Evolutionary conservation across 2,329 filamentous ascomycete genomes (phyloP).

Genomic region (Xylariaceae sp.): DNA sequence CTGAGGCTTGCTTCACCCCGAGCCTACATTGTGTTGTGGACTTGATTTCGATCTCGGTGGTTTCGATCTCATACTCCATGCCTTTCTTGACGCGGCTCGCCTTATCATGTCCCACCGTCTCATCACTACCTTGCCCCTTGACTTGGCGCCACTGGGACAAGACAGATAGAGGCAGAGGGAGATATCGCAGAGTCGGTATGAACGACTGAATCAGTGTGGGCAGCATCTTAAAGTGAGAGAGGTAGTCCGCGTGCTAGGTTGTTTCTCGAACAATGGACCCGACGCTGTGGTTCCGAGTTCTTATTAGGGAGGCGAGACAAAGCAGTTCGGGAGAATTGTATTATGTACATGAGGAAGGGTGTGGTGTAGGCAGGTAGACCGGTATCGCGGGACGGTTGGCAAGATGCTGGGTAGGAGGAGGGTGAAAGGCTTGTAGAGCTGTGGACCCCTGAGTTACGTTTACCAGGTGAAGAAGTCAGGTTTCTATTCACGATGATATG

Average conservation of each 20-base stretch:
- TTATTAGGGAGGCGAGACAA: no score
- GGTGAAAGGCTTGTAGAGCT: neutral
- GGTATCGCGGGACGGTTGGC: neutral
- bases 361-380: no score
- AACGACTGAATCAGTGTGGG: conserved; percentile 48
- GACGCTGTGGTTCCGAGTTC: neutral
- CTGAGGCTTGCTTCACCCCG: conserved; percentile 7
- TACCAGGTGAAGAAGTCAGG: no score
- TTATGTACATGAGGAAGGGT: neutral
- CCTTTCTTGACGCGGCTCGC: conserved; percentile 9
- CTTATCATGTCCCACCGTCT: conserved; percentile 15
- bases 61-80: neutral
- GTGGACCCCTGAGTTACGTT: no score
- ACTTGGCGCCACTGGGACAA: no score
- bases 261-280: neutral
- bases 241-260: no score
- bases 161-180: no score
- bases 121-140: conserved; percentile 4
- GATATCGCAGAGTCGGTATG: conserved; percentile 46
- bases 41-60: neutral
- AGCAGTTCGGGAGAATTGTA: neutral
- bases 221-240: no score
- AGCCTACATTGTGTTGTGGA: neutral
- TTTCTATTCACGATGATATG: no score
- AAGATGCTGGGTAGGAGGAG: neutral